A percentile compares a stretch with the other conserved stretches of the same genome.
Evolutionary conservation across 2,329 filamentous ascomycete genomes (phyloP).

Genomic region (Botrytis tulipae): DNA sequence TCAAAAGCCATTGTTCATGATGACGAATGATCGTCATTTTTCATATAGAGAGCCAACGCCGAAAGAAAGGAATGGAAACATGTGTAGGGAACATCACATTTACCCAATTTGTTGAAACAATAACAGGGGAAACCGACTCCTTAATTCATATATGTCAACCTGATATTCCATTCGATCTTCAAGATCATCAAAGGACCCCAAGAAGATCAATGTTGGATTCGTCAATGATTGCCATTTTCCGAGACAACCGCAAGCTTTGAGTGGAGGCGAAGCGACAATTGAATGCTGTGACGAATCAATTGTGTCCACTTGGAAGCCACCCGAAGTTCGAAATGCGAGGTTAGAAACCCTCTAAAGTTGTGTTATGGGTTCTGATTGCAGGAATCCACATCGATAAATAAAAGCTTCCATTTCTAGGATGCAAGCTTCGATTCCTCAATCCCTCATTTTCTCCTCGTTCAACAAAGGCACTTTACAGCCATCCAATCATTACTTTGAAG

Average conservation of each 20-base stretch:
- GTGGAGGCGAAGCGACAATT: constrained; percentile 4
- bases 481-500: not conserved
- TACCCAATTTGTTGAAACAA: not conserved
- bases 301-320: constrained; percentile 1
- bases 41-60: not conserved
- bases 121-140: not conserved
- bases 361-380: constrained; percentile 8
- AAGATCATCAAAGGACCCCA: constrained; percentile 1
- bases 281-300: not conserved
- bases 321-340: constrained; percentile 20
- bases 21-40: not conserved
- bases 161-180: not conserved
- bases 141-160: not conserved
- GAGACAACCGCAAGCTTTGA: not conserved
- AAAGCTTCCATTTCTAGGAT: constrained; percentile 2
- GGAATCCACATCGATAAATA: constrained; percentile 6
- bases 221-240: constrained; percentile 6
- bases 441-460: not conserved
- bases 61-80: not conserved
- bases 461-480: not conserved
- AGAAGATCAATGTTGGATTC: not conserved
- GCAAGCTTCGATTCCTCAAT: constrained; percentile 1
- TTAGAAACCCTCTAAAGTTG: not conserved
- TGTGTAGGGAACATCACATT: not conserved
- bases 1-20: not conserved